Conservation (phyloP, 2,329 filamentous ascomycete species). For the Curvularia sp. region DNA sequence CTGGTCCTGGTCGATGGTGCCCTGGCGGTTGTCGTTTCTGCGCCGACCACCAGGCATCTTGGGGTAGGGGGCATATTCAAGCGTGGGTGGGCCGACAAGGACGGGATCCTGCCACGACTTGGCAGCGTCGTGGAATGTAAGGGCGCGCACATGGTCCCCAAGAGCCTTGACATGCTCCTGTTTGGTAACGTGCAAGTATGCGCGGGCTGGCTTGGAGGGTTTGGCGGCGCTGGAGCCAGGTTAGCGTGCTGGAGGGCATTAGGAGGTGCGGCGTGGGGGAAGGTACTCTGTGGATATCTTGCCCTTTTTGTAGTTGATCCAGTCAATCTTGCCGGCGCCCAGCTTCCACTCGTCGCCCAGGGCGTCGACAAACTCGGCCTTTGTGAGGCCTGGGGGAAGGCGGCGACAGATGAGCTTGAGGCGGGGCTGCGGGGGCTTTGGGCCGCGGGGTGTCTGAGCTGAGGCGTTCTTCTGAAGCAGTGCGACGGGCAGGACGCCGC, state of each 20-base stretch:
- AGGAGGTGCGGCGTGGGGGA: neutral
- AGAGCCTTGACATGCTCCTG: constrained; percentile 72
- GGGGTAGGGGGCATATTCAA: constrained; percentile 85
- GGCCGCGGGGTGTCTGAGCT: constrained; percentile 41
- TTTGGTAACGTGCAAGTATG: constrained; percentile 82
- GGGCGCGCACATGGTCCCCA: constrained; percentile 71
- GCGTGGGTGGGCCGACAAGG: constrained; percentile 76
- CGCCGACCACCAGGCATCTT: constrained; percentile 78
- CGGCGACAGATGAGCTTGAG: constrained; percentile 86
- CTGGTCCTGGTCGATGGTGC: constrained; percentile 94
- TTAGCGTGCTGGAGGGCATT: neutral
- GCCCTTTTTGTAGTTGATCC: constrained; percentile 74
- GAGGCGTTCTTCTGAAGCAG: constrained; percentile 49
- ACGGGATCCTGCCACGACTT: constrained; percentile 75
- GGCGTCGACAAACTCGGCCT: constrained; percentile 74
- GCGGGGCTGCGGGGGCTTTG: constrained; percentile 63
- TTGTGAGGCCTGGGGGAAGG: constrained; percentile 83
- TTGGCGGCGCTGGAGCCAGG: constrained; percentile 65
- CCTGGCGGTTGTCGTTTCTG: constrained; percentile 82
- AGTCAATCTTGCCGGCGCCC: constrained; percentile 84
- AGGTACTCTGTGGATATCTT: constrained; percentile 86
- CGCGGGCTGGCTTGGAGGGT: constrained; percentile 78
- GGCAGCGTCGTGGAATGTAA: constrained; percentile 81
- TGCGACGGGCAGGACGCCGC: constrained; percentile 49
- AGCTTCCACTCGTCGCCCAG: constrained; percentile 82